These are phyloP conservation scores for Guyanaporus albipodus DNA, from an alignment of 768 basidiomycete species.

Conservation along the genomic window DNA sequence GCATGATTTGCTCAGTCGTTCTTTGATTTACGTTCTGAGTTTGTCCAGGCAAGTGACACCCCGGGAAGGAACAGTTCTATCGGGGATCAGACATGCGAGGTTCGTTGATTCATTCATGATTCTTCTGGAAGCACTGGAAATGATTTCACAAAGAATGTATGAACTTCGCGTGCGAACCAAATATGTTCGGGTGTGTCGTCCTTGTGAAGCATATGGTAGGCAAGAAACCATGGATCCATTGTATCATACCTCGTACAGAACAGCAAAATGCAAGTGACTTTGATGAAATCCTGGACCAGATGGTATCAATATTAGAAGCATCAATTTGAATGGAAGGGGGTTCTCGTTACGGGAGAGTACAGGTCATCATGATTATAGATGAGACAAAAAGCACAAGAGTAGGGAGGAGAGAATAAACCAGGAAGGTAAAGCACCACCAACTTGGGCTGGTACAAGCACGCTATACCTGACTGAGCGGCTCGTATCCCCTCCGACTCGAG, in stretches of 20 bases:
- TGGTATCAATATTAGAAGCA: neutral
- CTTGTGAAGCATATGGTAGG: too few relatives aligned
- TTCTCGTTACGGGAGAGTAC: neutral
- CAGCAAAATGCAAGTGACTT: too few relatives aligned
- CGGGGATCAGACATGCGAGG: neutral
- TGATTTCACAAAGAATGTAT: neutral
- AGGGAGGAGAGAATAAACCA: neutral
- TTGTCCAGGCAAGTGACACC: neutral
- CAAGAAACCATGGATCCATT: too few relatives aligned
- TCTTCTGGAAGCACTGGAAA: neutral
- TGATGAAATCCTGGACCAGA: neutral
- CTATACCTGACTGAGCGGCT: conserved; percentile 32
- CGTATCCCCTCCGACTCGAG: conserved; percentile 33
- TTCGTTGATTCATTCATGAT: neutral
- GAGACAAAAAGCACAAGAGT: neutral
- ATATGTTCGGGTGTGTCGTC: too few relatives aligned
- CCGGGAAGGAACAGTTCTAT: neutral
- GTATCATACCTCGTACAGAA: too few relatives aligned
- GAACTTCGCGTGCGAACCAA: too few relatives aligned
- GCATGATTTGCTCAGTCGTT: neutral
- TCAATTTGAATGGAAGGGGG: neutral
- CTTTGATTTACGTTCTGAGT: neutral
- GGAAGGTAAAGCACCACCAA: too few relatives aligned
- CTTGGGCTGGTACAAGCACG: neutral
- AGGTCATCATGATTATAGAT: neutral